Evolutionary conservation across 345 rosid species (phyloP), one percentile per base, ranked within the genome.

Genomic region (Pseudoturritis turrita): DNA sequence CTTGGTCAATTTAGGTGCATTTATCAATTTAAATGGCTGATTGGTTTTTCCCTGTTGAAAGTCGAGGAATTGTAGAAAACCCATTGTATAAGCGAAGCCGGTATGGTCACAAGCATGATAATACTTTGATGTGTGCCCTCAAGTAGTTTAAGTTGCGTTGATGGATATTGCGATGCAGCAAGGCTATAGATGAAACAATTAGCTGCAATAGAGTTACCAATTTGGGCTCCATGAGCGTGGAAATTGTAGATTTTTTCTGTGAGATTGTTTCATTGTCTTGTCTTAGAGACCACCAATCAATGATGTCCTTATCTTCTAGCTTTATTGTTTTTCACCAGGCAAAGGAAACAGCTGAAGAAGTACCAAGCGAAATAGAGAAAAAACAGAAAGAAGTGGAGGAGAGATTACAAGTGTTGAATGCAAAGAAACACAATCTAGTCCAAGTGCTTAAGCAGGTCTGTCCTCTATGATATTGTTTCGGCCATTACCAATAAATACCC

Each of bases 401-500:
- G 74, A 86, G 79, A 73, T 82, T 91, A 70, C 80, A 80, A 76
- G 71, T 83, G 76, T 82, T 95, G 87, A 91, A 83, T 68, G 81
- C 82, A n/a, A 91, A 86, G 81, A 95, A 95, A 66, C 97, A 95
- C 80, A 84, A 77, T 83, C 82, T 95, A 7, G 99, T 95, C 25
- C 98, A 83, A 83, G 84, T 85, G 62, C 83, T 95, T 74, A 95
- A 89, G 83, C 98, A 89, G 85, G 98, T 87, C 60, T 77, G 74
- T 39, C 45, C 25, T 63, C 39, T 26, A 7, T 15, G 6, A 31
- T 33, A 46, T n/a, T 51, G 17, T 28, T 61, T 61, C 40, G 6
- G 26, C 33, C 63, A 10, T 60, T 17, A 11, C 17, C 50, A 6
- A 43, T 40, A 36, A 6, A 43, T 40, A 36, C 56, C 26, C 39